Conservation (phyloP, 345 rosid species). For the Balakata baccata region DNA sequence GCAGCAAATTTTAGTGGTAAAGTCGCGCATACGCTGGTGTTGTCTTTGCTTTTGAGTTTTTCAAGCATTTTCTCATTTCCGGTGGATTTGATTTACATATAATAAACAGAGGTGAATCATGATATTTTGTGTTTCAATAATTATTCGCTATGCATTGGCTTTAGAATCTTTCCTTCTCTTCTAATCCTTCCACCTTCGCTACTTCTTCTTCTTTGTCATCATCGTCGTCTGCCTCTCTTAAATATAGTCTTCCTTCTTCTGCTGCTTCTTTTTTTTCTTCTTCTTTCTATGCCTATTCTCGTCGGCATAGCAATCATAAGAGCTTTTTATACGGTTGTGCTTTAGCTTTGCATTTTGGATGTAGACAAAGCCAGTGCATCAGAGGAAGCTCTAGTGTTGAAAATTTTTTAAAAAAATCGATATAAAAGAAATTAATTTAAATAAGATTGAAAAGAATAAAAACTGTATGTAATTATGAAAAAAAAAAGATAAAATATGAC, state of each 20-base stretch:
- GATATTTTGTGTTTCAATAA: not conserved
- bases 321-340: not conserved
- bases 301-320: not conserved
- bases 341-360: conserved; percentile 15
- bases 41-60: too few species aligned
- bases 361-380: conserved; percentile 45
- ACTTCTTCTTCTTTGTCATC: conserved; percentile 35
- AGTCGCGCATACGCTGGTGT: too few species aligned
- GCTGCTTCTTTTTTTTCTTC: conserved; percentile 28
- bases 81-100: not conserved
- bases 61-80: not conserved
- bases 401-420: too few species aligned
- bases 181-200: conserved; percentile 15
- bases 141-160: conserved; percentile 75
- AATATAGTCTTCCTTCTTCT: conserved; percentile 22
- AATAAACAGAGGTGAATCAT: not conserved
- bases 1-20: too few species aligned
- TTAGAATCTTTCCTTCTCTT: conserved; percentile 48
- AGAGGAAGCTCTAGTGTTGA: conserved; percentile 54
- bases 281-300: not conserved
- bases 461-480: too few species aligned
- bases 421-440: too few species aligned
- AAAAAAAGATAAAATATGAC: too few species aligned
- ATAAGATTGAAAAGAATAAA: too few species aligned
- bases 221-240: not conserved